A percentile compares a stretch with the other conserved stretches of the same genome.
phyloP scores from a whole-genome alignment of 441 rosid genomes.

The Geranium incanum region DNA sequence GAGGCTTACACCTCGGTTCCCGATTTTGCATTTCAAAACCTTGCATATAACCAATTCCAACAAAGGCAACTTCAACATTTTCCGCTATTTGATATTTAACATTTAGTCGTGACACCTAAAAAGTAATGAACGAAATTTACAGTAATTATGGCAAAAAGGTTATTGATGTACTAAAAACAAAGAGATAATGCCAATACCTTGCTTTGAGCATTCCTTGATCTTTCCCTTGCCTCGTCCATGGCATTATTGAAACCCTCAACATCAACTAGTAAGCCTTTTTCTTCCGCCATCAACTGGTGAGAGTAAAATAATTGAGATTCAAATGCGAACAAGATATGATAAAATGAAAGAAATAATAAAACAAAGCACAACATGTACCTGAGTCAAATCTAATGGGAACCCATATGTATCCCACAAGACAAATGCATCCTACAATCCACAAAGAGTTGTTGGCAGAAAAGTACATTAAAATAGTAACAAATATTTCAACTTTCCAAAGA shows the following conservation, averaged over 20 bases:
- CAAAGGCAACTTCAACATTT: background rate
- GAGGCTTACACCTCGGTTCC: too few species aligned
- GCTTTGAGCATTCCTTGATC: conserved; percentile 84
- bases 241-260: conserved; percentile 67
- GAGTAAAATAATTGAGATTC: conserved; percentile 18
- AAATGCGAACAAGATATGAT: conserved; percentile 11
- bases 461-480: background rate
- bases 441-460: conserved; percentile 10
- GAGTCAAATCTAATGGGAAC: conserved; percentile 92
- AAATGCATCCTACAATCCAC: conserved; percentile 79
- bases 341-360: background rate
- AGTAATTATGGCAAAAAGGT: background rate
- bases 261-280: conserved; percentile 77
- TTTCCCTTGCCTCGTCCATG: conserved; percentile 94
- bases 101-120: background rate
- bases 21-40: too few species aligned
- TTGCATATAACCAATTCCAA: background rate
- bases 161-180: background rate
- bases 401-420: conserved; percentile 95
- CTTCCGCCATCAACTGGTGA: conserved; percentile 89
- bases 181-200: conserved; percentile 40
- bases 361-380: conserved; percentile 37
- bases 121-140: background rate
- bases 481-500: background rate
- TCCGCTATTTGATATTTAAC: background rate